Conservation (phyloP, 1,284 basidiomycete species). For the Moniliophthora roreri region DNA sequence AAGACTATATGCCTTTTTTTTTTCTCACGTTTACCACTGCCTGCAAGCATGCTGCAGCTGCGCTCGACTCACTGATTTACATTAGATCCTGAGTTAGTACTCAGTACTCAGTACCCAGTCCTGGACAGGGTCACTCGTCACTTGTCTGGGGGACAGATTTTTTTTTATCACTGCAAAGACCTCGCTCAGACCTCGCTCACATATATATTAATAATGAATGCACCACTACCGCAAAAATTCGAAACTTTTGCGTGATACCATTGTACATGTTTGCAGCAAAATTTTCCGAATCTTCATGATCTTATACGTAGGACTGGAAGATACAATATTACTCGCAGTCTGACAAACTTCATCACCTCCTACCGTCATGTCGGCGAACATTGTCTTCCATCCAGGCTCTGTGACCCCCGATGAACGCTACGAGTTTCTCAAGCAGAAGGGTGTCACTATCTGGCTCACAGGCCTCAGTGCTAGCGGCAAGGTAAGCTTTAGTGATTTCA, state of each 20-base stretch:
- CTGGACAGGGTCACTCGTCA: too few relatives aligned
- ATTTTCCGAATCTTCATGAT: background rate
- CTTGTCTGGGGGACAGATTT: too few relatives aligned
- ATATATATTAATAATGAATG: background rate
- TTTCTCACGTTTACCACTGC: background rate
- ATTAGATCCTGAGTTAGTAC: too few relatives aligned
- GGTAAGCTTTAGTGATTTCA: conserved; percentile 39
- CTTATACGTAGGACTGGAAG: background rate
- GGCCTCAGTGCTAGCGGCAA: conserved; percentile 91
- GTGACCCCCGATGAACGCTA: conserved; percentile 70
- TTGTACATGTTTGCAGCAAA: conserved; percentile 1
- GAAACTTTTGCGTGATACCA: conserved; percentile 4
- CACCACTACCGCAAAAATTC: background rate
- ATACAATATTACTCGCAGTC: background rate
- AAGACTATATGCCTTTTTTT: background rate
- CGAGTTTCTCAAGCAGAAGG: conserved; percentile 73
- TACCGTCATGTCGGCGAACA: conserved; percentile 75
- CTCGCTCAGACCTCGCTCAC: too few relatives aligned
- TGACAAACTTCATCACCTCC: conserved; percentile 1
- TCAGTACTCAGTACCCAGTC: too few relatives aligned
- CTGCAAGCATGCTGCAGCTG: too few relatives aligned
- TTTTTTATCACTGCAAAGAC: too few relatives aligned
- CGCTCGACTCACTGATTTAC: too few relatives aligned
- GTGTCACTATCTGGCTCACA: conserved; percentile 94
- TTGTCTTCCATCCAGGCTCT: conserved; percentile 86